Evolutionary conservation across 768 basidiomycete species (phyloP), one percentile per base, ranked within the genome.

Genomic region (Leccinellum albellum): DNA sequence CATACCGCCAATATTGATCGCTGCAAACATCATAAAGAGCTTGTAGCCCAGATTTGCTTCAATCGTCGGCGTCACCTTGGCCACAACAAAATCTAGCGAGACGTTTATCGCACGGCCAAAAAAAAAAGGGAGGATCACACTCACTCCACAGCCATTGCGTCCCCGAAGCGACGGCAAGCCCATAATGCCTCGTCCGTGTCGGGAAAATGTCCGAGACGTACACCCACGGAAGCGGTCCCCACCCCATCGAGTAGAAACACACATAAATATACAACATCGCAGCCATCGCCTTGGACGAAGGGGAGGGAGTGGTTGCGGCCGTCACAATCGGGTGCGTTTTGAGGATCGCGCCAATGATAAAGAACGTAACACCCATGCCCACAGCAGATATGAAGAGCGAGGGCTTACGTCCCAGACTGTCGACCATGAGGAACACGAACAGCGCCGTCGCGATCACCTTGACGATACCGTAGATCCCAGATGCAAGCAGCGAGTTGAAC

Each of bases 141-240:
- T 54, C 62, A 87, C 87, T 91, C 80, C 81, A 91, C 9, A 94
- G 72, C 91, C 91, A 93, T 55, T 94, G 92, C 3, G 88, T 84
- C 15, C 84, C 83, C 56, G 87, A 86, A 0, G 87, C 92, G 5
- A 84, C 72, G 0, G 89, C 81, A 21, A 94, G 74, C 35, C 92
- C 92, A 63, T 87, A 91, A 64, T 91, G 87, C 55, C 91, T 78
- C 15, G 91, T 91, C 44, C 90, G 76, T 14, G 89, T 94, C 7
- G 88, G 87, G 81, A 94, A 94, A 63, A 94, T 91, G 68, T 94
- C 92, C 6, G 89, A 78, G 44, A 86, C 87, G 62, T 87, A 88
- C 21, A 89, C 82, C 76, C 73, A 80, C 15, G 80, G 87, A 13
- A 79, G 70, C n/a, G 84, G 84, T 20, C 90, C 91, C 86, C 89